phyloP scores from a whole-genome alignment of 2,329 filamentous ascomycete species.

The Cucurbitaria berberidis region DNA sequence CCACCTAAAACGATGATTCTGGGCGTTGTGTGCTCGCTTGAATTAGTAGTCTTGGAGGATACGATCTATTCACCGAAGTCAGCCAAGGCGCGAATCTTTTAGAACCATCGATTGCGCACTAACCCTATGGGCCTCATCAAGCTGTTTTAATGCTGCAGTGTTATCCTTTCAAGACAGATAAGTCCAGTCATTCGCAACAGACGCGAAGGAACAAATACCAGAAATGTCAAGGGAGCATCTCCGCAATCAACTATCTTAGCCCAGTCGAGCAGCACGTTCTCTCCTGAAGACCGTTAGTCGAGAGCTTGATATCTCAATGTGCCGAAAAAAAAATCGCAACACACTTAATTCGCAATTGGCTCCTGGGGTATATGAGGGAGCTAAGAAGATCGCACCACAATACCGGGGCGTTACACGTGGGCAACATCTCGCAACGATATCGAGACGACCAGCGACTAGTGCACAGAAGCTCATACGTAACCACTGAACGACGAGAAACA shows the following conservation, averaged over 20 bases:
- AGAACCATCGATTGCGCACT: conserved; percentile 2
- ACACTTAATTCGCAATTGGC: not conserved
- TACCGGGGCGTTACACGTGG: not conserved
- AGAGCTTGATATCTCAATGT: not conserved
- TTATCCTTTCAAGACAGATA: conserved; percentile 53
- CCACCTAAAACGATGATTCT: conserved; percentile 62
- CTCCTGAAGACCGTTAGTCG: conserved; percentile 23
- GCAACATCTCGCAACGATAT: not conserved
- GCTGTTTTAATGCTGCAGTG: conserved; percentile 60
- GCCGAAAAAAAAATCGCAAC: not conserved
- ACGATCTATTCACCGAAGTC: conserved; percentile 43
- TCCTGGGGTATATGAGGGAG: not conserved
- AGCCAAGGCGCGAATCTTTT: not conserved
- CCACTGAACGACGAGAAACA: not conserved
- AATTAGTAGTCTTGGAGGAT: conserved; percentile 55
- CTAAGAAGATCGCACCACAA: not conserved
- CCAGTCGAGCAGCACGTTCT: conserved; percentile 56
- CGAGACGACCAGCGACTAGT: not conserved
- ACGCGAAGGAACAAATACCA: conserved; percentile 40
- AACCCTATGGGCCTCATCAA: conserved; percentile 59
- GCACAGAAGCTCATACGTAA: not conserved
- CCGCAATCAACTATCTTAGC: conserved; percentile 63
- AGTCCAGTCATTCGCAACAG: not conserved
- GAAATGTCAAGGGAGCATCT: conserved; percentile 58
- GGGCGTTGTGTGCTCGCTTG: conserved; percentile 53